Evolutionary conservation across 2,329 filamentous ascomycete species (phyloP).

Genomic region (Cadophora malorum): DNA sequence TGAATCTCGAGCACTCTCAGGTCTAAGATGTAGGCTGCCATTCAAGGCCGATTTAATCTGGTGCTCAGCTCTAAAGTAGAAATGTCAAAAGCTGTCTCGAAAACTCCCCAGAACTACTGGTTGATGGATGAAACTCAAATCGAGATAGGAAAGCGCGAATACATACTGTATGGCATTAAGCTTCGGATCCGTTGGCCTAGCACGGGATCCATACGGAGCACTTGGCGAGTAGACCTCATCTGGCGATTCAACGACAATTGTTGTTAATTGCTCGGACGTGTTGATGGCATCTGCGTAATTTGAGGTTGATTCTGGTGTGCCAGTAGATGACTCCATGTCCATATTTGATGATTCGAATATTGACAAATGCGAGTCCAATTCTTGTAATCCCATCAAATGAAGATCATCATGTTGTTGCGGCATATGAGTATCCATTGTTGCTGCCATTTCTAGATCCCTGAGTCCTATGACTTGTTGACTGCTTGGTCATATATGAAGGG

Average conservation of each 20-base stretch:
- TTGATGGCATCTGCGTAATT: conserved; percentile 39
- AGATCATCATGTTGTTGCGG: conserved; percentile 47
- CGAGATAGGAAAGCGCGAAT: conserved; percentile 27
- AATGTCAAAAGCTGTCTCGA: conserved; percentile 34
- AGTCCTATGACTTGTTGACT: conserved; percentile 47
- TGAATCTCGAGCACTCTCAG: conserved; percentile 49
- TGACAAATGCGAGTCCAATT: conserved; percentile 47
- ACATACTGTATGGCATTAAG: conserved; percentile 40
- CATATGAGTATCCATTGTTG: conserved; percentile 45
- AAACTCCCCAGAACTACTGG: conserved; percentile 12
- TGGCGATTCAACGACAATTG: conserved; percentile 41
- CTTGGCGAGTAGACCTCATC: conserved; percentile 33
- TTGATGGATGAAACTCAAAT: conserved; percentile 26
- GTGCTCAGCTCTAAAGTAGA: conserved; percentile 36
- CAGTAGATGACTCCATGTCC: conserved; percentile 40
- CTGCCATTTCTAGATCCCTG: conserved; percentile 46
- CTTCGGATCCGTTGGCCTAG: conserved; percentile 34
- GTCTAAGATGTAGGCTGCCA: conserved; percentile 42
- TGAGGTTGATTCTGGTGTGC: conserved; percentile 39
- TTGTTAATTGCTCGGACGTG: conserved; percentile 35
- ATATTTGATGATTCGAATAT: conserved; percentile 44
- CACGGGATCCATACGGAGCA: conserved; percentile 32
- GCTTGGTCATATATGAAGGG: conserved; percentile 42
- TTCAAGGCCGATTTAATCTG: conserved; percentile 35
- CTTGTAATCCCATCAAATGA: conserved; percentile 47